Conservation (phyloP, 192 early-diverging fungal species). For the Podila epigama region DNA sequence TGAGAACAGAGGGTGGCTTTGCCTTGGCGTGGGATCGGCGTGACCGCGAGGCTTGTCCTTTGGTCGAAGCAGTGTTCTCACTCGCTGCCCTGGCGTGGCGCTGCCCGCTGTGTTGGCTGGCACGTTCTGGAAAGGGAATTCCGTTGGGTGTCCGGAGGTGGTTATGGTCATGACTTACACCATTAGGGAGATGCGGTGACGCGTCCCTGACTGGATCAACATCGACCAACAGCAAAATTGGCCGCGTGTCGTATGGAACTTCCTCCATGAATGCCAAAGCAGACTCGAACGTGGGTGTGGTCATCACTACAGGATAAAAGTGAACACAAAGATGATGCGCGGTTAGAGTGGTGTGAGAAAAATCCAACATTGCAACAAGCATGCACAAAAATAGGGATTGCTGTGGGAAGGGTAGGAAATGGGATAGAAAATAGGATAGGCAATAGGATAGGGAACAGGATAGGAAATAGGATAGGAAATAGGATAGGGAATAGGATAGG, state of each 20-base stretch:
- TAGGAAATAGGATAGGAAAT: neutral
- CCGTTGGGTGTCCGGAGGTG: constrained; percentile 7
- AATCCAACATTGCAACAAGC: neutral
- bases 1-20: neutral
- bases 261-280: constrained; percentile 24
- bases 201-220: constrained; percentile 22
- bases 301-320: constrained; percentile 14
- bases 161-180: constrained; percentile 5
- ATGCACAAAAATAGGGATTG: neutral
- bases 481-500: neutral
- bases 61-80: constrained; percentile 13
- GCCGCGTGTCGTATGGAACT: constrained; percentile 23
- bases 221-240: constrained; percentile 41
- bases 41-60: neutral
- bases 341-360: neutral
- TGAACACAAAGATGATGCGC: neutral
- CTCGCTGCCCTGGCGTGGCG: constrained; percentile 22
- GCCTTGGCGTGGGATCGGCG: constrained; percentile 10
- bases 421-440: neutral
- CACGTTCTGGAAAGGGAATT: neutral
- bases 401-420: neutral
- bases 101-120: constrained; percentile 13
- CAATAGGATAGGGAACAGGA: neutral
- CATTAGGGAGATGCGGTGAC: neutral
- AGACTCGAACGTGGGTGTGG: constrained; percentile 16